These are phyloP conservation scores for Capsicum baccatum DNA, from an alignment of 257 asterid genomes.

Conservation along the genomic window DNA sequence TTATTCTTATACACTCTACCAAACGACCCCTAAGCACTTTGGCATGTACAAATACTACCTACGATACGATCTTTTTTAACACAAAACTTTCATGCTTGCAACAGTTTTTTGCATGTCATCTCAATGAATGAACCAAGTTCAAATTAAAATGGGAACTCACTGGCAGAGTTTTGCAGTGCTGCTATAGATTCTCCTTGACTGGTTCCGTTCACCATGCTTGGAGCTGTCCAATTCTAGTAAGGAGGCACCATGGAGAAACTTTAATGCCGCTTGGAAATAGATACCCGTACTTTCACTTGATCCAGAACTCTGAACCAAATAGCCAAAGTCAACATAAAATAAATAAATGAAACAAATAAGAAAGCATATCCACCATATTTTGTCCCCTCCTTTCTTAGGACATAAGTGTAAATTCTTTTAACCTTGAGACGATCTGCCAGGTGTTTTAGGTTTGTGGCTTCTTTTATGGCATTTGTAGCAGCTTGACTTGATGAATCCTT, in stretches of 20 bases:
- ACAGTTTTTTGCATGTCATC: neutral
- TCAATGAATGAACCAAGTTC: slow-evolving; percentile 13
- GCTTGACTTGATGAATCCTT: slow-evolving; percentile 90
- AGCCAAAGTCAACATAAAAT: slow-evolving; percentile 31
- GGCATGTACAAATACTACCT: neutral
- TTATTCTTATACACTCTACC: no score
- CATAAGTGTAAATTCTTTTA: slow-evolving; percentile 2
- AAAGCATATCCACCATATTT: slow-evolving; percentile 20
- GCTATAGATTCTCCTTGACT: slow-evolving; percentile 77
- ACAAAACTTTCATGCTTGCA: slow-evolving; percentile 21
- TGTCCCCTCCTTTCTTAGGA: slow-evolving; percentile 20
- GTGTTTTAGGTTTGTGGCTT: slow-evolving; percentile 95
- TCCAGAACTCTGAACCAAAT: slow-evolving; percentile 71
- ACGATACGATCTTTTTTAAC: neutral
- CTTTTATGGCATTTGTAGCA: slow-evolving; percentile 85
- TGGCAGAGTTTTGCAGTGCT: slow-evolving; percentile 98
- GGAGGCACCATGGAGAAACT: slow-evolving; percentile 95
- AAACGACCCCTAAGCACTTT: neutral
- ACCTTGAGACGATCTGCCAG: slow-evolving; percentile 97
- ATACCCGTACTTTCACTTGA: slow-evolving; percentile 73
- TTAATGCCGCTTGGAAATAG: slow-evolving; percentile 94
- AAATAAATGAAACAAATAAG: slow-evolving; percentile 32
- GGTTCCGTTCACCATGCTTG: slow-evolving; percentile 74
- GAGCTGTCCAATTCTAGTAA: slow-evolving; percentile 75
- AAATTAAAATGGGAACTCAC: slow-evolving; percentile 53